Evolutionary conservation across 2,329 filamentous ascomycete species (phyloP).

Genomic region (Epichloe scottii): DNA sequence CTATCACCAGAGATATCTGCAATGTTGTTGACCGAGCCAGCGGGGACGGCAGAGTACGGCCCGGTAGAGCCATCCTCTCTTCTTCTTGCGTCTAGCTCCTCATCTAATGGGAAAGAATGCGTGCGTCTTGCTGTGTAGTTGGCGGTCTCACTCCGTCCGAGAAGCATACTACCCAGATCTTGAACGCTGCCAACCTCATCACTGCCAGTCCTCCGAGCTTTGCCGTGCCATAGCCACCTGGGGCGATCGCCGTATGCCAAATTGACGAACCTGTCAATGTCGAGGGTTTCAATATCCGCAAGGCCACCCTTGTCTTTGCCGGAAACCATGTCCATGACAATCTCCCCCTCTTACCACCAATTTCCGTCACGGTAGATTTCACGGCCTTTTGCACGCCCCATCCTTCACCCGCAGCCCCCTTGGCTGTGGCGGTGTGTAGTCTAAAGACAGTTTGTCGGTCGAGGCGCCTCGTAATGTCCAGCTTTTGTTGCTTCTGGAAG

Average conservation of each 20-base stretch:
- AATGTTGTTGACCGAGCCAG: constrained; percentile 33
- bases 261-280: constrained; percentile 72
- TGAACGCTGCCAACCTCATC: constrained; percentile 31
- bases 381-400: constrained; percentile 91
- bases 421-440: constrained; percentile 74
- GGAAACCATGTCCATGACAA: constrained; percentile 89
- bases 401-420: constrained; percentile 76
- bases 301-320: constrained; percentile 80
- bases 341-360: constrained; percentile 90
- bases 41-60: constrained; percentile 30
- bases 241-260: constrained; percentile 69
- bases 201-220: constrained; percentile 53
- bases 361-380: constrained; percentile 87
- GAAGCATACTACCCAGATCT: constrained; percentile 34
- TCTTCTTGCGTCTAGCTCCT: constrained; percentile 31
- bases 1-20: constrained; percentile 38
- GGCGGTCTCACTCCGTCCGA: constrained; percentile 39
- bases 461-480: constrained; percentile 64
- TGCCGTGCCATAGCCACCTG: constrained; percentile 94
- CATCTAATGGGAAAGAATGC: constrained; percentile 40
- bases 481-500: constrained; percentile 81
- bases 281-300: constrained; percentile 81
- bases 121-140: constrained; percentile 32
- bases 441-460: constrained; percentile 74
- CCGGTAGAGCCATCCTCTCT: constrained; percentile 31